Conservation (phyloP, 108 stramenopile species). For the Mediolabrus comicus region DNA sequence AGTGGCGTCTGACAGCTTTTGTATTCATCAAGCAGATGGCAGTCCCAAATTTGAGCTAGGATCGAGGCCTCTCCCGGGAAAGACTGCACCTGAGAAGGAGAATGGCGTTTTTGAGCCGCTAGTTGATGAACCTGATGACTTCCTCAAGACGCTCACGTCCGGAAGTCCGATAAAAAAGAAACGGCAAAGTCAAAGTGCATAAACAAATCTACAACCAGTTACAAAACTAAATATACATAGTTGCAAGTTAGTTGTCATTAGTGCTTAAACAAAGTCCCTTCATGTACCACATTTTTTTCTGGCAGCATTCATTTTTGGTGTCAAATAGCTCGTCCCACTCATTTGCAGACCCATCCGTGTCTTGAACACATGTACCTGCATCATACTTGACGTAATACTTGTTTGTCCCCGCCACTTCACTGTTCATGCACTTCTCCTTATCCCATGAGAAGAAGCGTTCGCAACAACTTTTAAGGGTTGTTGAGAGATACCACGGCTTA, state of each 20-base stretch:
- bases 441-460: neutral
- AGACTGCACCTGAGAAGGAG: conserved; percentile 27
- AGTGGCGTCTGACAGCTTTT: conserved; percentile 52
- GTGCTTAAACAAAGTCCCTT: no score
- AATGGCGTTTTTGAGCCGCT: conserved; percentile 49
- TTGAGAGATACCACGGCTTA: neutral
- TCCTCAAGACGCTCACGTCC: conserved; percentile 17
- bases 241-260: no score
- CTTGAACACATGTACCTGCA: neutral
- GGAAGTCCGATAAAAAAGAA: conserved; percentile 1
- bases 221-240: neutral
- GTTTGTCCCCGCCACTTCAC: neutral
- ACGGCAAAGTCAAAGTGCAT: neutral
- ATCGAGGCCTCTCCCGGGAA: conserved; percentile 64
- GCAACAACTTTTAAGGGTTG: neutral
- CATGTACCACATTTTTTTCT: neutral
- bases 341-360: neutral
- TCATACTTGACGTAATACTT: neutral
- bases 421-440: neutral
- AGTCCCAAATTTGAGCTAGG: conserved; percentile 77
- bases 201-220: neutral
- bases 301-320: neutral
- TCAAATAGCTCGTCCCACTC: neutral
- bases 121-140: conserved; percentile 81
- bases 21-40: conserved; percentile 55